phyloP scores from a whole-genome alignment of 148 eudicot species.

The Agrostemma githago region DNA sequence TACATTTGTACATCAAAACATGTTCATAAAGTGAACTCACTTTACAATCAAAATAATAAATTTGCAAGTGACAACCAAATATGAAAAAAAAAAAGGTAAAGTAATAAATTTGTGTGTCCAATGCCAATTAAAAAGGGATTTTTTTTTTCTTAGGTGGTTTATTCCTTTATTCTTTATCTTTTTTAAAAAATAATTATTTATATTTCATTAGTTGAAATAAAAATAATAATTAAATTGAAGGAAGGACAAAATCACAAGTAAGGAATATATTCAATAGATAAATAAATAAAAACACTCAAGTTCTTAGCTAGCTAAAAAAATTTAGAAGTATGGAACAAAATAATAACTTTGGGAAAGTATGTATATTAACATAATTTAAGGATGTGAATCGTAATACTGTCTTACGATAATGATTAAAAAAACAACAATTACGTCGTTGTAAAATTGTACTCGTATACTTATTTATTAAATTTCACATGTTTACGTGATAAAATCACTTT shows the following conservation, averaged over 20 bases:
- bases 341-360: constrained; percentile 5
- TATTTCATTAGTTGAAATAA: constrained; percentile 13
- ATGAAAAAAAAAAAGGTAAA: constrained; percentile 3
- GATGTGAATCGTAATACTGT: too few relatives aligned
- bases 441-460: too few relatives aligned
- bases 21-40: constrained; percentile 18
- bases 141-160: constrained; percentile 9
- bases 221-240: not conserved
- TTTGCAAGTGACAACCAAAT: constrained; percentile 11
- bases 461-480: too few relatives aligned
- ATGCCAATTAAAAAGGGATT: constrained; percentile 7
- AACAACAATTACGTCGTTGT: too few relatives aligned
- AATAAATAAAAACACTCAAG: not conserved
- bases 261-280: constrained; percentile 18
- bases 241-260: constrained; percentile 16
- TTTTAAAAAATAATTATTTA: constrained; percentile 7
- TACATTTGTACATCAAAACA: not conserved
- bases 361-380: not conserved
- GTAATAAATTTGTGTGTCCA: not conserved
- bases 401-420: too few relatives aligned
- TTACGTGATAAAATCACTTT: too few relatives aligned
- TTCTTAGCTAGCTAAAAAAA: not conserved
- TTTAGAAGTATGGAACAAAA: not conserved
- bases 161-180: constrained; percentile 14
- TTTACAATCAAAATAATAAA: constrained; percentile 19